These are phyloP conservation scores for Cicer arietinum DNA, from an alignment of 306 rosid species.

Conservation along the genomic window DNA sequence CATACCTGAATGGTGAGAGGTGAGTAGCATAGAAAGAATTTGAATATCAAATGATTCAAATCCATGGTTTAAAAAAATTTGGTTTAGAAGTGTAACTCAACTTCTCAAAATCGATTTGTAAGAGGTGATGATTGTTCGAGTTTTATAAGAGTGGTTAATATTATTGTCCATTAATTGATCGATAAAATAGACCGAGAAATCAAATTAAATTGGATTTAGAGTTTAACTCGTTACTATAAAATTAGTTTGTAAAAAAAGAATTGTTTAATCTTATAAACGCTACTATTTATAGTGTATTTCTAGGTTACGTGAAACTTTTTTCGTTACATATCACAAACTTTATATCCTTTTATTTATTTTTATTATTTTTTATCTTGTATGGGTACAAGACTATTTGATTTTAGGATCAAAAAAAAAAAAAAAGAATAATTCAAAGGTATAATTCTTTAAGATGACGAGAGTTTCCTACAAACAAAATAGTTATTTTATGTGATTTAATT, in stretches of 20 bases:
- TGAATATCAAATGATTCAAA: background rate
- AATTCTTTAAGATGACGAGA: background rate
- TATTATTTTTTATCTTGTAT: background rate
- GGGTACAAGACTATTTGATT: background rate
- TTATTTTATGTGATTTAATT: background rate
- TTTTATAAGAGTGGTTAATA: background rate
- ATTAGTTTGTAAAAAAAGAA: background rate
- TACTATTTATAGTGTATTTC: background rate
- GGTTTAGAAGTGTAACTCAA: background rate
- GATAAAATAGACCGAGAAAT: background rate
- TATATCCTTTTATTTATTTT: background rate
- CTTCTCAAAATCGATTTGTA: background rate
- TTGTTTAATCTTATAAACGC: background rate
- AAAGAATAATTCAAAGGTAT: background rate
- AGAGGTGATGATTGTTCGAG: background rate
- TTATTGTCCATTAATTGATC: background rate
- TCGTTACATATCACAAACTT: background rate
- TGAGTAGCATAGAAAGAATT: background rate
- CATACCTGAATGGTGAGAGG: slow-evolving; percentile 22
- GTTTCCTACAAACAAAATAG: background rate
- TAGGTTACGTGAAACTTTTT: background rate
- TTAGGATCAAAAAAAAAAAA: background rate
- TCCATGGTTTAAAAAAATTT: background rate
- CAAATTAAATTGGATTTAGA: background rate
- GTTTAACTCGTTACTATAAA: background rate